phyloP scores from a whole-genome alignment of 805 yeast species.

The Saccharomyces cerevisiae region DNA sequence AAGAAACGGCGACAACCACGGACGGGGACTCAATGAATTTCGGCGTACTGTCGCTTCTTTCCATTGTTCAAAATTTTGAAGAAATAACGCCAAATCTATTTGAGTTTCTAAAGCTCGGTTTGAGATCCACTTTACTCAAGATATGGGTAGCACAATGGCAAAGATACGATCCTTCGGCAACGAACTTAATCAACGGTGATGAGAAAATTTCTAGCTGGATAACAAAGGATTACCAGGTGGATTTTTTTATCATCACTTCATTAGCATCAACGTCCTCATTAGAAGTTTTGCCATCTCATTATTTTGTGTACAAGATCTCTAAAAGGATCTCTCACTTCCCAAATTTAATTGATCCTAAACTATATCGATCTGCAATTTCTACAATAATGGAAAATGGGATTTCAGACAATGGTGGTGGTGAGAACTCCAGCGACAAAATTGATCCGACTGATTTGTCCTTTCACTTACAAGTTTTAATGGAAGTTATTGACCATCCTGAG shows the following conservation, averaged over 20 bases:
- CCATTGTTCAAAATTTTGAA: conserved; percentile 7
- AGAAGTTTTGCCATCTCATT: neutral
- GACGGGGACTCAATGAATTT: neutral
- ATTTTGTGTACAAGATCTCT: conserved; percentile 11
- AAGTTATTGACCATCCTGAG: conserved; percentile 29
- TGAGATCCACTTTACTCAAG: conserved; percentile 8
- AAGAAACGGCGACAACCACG: neutral
- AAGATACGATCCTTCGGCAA: neutral
- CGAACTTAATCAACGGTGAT: neutral
- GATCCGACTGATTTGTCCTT: conserved; percentile 7
- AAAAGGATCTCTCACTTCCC: conserved; percentile 10
- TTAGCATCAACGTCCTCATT: neutral
- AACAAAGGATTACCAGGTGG: conserved; percentile 12
- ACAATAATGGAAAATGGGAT: neutral
- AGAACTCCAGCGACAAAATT: neutral
- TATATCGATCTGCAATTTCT: conserved; percentile 4
- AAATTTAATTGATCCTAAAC: conserved; percentile 6
- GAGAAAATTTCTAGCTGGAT: neutral
- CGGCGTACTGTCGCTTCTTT: neutral
- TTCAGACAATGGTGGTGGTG: neutral
- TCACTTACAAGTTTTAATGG: conserved; percentile 24
- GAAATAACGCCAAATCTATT: conserved; percentile 7
- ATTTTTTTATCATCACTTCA: conserved; percentile 16
- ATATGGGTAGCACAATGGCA: conserved; percentile 23
- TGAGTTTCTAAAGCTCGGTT: conserved; percentile 6